Base-by-base conservation (phyloP, 306 rosid genomes). In the Cicer arietinum region DNA sequence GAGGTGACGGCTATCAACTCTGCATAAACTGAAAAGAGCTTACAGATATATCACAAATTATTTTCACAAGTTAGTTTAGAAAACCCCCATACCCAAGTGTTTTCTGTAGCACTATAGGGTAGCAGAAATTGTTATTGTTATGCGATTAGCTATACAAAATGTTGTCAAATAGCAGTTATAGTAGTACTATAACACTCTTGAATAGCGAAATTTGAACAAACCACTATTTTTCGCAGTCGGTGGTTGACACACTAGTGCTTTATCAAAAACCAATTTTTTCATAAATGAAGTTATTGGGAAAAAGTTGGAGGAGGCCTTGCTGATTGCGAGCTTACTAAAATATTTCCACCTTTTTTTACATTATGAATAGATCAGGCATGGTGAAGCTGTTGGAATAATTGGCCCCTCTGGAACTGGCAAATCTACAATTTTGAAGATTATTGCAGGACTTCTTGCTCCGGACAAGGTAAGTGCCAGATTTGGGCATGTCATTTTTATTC, bases 341-440 rank as follows among this genome's bases (percentile, higher is more conserved):
- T 41, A 14, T 40, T 60, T 79, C 40, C 8, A 13, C 66, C 48
- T 22, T 42, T 44, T 37, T 58, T 52, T 7, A 44, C 59, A 22
- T 51, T 50, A 65, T 77, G 57, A 84, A 81, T 84, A 92, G 99
- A 95, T 95, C 80, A 92, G 94, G 73, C 90, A 88, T 87, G 98
- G 99, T 10, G 99, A 95, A 88, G 96, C 99, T 67, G 98, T 95
- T 86, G 99, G 98, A 72, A 91, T 92, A 76, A 95, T 95, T 72
- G 99, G 99, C 74, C 99, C 99, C 65, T 95, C 99, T 77, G 99
- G 99, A 69, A 95, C 99, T 3, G 99, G 99, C 8, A 95, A 95
- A 81, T 95, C 99, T 37, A 92, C 99, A 14, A 82, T 88, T 83
- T 75, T 95, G 78, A 95, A 92, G 88, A 95, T 95, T 58, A 84